Conservation (phyloP, 2,329 filamentous ascomycete genomes). For the Colletotrichum incanum region DNA sequence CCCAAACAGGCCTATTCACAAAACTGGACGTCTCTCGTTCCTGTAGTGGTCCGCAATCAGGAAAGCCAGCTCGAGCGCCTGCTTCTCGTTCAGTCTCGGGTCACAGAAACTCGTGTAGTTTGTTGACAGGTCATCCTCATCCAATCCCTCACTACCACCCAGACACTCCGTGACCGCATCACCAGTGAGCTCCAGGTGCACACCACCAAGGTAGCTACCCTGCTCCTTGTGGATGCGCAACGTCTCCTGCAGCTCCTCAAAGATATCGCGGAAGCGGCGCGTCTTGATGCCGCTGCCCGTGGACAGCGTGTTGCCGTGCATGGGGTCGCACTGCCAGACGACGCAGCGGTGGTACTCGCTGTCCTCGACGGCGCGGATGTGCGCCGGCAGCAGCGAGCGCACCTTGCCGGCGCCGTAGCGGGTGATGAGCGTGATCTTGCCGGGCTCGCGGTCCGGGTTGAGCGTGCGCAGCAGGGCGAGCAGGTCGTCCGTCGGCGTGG, state of each 20-base stretch:
- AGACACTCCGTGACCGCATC: slow-evolving; percentile 97
- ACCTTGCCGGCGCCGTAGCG: slow-evolving; percentile 91
- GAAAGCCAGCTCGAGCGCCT: slow-evolving; percentile 95
- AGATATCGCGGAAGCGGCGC: slow-evolving; percentile 89
- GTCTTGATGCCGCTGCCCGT: slow-evolving; percentile 90
- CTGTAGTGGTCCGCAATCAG: slow-evolving; percentile 87
- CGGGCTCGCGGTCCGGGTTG: slow-evolving; percentile 85
- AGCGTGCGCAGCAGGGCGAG: slow-evolving; percentile 85
- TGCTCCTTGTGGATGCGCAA: slow-evolving; percentile 87
- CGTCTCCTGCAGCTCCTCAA: slow-evolving; percentile 87
- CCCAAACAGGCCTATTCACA: not conserved
- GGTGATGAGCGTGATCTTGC: slow-evolving; percentile 96
- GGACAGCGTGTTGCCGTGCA: slow-evolving; percentile 87
- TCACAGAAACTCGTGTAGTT: slow-evolving; percentile 99
- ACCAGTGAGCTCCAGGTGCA: slow-evolving; percentile 95
- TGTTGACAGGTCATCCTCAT: slow-evolving; percentile 88
- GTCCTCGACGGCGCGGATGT: slow-evolving; percentile 90
- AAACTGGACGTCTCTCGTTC: slow-evolving; percentile 50
- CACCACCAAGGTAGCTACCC: slow-evolving; percentile 89
- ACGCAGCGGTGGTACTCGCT: slow-evolving; percentile 79
- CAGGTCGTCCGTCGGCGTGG: slow-evolving; percentile 83
- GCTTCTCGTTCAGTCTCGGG: slow-evolving; percentile 95
- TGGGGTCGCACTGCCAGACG: slow-evolving; percentile 98
- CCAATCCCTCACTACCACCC: slow-evolving; percentile 88
- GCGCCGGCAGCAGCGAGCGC: slow-evolving; percentile 80